These are phyloP conservation scores for Hypoxylon sp. DNA, from an alignment of 2,329 filamentous ascomycete species.

Conservation along the genomic window DNA sequence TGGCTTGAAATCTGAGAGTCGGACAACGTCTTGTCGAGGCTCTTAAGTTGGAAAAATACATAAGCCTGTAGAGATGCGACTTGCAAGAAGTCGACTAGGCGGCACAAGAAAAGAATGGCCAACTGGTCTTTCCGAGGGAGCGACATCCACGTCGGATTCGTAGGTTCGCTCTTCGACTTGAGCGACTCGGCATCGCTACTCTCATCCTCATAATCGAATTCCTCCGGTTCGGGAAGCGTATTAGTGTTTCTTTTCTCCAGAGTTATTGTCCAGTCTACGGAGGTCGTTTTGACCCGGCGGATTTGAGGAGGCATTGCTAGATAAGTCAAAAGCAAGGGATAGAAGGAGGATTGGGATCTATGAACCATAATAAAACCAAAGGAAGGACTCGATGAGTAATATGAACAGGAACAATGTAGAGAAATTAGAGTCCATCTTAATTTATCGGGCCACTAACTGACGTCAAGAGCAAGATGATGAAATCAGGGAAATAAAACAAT, in stretches of 20 bases:
- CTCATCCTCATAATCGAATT: constrained; percentile 37
- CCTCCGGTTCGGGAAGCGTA: constrained; percentile 36
- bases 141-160: constrained; percentile 74
- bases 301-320: constrained; percentile 18
- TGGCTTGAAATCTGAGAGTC: constrained; percentile 74
- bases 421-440: constrained; percentile 18
- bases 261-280: constrained; percentile 35
- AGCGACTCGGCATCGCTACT: constrained; percentile 44
- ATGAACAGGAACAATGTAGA: constrained; percentile 7
- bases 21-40: constrained; percentile 70
- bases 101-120: constrained; percentile 76
- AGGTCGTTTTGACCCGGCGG: constrained; percentile 46
- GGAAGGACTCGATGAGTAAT: constrained; percentile 7
- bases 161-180: constrained; percentile 38
- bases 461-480: not conserved
- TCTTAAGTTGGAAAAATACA: constrained; percentile 82
- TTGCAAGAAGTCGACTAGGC: constrained; percentile 80
- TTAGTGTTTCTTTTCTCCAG: constrained; percentile 29
- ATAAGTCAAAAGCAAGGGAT: not conserved
- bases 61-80: constrained; percentile 79
- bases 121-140: constrained; percentile 80
- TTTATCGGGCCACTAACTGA: not conserved
- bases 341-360: not conserved
- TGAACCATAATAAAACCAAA: constrained; percentile 4
- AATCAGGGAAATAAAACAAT: constrained; percentile 8